Conservation (phyloP, 2,329 filamentous ascomycete species). For the Dactylellina parvicollis region DNA sequence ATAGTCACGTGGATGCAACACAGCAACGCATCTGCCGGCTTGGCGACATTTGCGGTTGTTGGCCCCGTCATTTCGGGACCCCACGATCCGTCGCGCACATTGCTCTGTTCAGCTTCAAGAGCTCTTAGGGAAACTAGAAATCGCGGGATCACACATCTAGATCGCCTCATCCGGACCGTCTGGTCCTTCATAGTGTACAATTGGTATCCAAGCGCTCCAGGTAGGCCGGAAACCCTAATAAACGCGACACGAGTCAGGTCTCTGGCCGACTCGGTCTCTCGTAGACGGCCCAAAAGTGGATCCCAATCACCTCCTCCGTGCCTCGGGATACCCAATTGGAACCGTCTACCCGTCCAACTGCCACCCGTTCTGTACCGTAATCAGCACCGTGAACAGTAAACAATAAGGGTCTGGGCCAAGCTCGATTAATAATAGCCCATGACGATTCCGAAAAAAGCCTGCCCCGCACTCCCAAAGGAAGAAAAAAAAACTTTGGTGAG, state of each 20-base stretch:
- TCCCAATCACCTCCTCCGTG: constrained; percentile 20
- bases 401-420: constrained; percentile 47
- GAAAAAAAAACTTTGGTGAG: constrained; percentile 49
- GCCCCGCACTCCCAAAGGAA: constrained; percentile 36
- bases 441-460: neutral
- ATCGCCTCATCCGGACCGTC: too few relatives aligned
- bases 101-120: too few relatives aligned
- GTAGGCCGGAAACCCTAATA: neutral
- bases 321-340: constrained; percentile 30
- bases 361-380: constrained; percentile 1
- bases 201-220: too few relatives aligned
- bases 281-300: constrained; percentile 26
- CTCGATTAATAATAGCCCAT: constrained; percentile 53
- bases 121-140: too few relatives aligned
- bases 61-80: too few relatives aligned
- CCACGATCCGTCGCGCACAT: too few relatives aligned
- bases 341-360: neutral
- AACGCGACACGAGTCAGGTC: constrained; percentile 21
- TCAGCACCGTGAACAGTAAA: constrained; percentile 5
- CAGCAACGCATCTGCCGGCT: neutral
- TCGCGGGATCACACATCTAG: too few relatives aligned
- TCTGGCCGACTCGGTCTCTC: neutral
- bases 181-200: too few relatives aligned
- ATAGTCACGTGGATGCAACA: neutral
- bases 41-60: too few relatives aligned